Conservation (phyloP, 176 grass and related monocot genomes). For the Coix lacrymajobi region DNA sequence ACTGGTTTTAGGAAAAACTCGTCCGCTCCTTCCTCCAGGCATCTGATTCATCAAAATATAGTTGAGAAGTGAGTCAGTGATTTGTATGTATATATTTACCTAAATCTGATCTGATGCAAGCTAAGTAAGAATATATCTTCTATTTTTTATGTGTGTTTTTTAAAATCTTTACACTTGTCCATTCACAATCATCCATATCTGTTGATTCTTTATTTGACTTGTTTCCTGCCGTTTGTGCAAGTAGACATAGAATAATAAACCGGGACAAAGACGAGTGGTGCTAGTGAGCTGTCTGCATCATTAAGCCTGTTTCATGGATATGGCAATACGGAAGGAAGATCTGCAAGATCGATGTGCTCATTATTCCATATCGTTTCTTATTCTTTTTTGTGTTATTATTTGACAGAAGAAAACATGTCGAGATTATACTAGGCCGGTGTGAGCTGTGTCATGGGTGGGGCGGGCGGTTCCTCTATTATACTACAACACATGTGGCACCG, state of each 20-base stretch:
- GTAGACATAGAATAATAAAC: slow-evolving; percentile 28
- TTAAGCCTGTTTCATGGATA: slow-evolving; percentile 20
- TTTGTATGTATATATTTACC: background rate
- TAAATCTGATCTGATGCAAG: background rate
- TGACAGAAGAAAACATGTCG: background rate
- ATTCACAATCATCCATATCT: background rate
- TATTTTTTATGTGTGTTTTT: background rate
- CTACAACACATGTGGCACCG: slow-evolving; percentile 11
- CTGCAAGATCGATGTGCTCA: slow-evolving; percentile 29
- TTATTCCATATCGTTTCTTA: slow-evolving; percentile 20
- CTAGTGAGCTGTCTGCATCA: slow-evolving; percentile 19
- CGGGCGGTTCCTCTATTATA: slow-evolving; percentile 19
- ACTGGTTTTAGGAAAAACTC: slow-evolving; percentile 93
- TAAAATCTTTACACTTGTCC: background rate
- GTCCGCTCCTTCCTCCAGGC: slow-evolving; percentile 92
- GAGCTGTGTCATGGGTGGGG: slow-evolving; percentile 1
- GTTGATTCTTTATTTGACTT: slow-evolving; percentile 14
- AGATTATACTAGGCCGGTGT: slow-evolving; percentile 14
- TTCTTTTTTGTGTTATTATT: background rate
- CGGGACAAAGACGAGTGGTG: slow-evolving; percentile 8
- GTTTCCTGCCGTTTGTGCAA: background rate
- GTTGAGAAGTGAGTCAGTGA: background rate
- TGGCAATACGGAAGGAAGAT: slow-evolving; percentile 19
- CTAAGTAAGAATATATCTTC: background rate
- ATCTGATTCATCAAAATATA: slow-evolving; percentile 48